Conservation (phyloP, 2,329 filamentous ascomycete species). For the Atkinsonella texensis region DNA sequence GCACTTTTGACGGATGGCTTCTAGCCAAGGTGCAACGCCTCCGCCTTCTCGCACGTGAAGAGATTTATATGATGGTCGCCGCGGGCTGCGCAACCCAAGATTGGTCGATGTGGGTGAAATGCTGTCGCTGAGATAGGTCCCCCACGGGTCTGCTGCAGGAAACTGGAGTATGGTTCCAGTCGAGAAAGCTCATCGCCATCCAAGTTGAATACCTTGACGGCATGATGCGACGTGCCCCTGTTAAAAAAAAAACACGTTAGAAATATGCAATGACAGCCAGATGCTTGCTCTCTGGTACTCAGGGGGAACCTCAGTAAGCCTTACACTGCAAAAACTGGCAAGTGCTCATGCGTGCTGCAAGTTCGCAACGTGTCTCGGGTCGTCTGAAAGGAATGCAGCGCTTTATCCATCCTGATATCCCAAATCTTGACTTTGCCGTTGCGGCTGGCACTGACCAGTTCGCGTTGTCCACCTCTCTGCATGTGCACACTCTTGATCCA, state of each 20-base stretch:
- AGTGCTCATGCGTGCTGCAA: conserved; percentile 87
- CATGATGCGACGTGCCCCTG: conserved; percentile 78
- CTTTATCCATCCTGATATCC: conserved; percentile 82
- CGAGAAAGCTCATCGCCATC: conserved; percentile 67
- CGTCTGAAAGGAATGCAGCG: conserved; percentile 60
- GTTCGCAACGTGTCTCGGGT: conserved; percentile 72
- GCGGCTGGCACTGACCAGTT: conserved; percentile 79
- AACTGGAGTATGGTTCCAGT: conserved; percentile 82
- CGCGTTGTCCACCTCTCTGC: conserved; percentile 86
- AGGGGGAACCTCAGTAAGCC: conserved; percentile 15
- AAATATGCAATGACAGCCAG: not conserved
- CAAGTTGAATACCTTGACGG: conserved; percentile 87
- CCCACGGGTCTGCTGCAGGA: conserved; percentile 68
- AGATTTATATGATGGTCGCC: conserved; percentile 87
- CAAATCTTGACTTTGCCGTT: conserved; percentile 92
- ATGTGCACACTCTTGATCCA: conserved; percentile 97
- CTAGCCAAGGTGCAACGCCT: conserved; percentile 21
- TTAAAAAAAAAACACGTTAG: conserved; percentile 5
- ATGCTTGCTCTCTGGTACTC: not conserved
- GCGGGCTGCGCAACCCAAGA: conserved; percentile 75
- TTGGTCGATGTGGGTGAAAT: conserved; percentile 90
- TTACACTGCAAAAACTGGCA: conserved; percentile 90
- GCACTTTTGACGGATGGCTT: conserved; percentile 4
- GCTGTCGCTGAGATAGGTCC: conserved; percentile 78
- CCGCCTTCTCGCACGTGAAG: conserved; percentile 54